phyloP scores from a whole-genome alignment of 2,329 filamentous ascomycete species.

The Beauveria medogensis region DNA sequence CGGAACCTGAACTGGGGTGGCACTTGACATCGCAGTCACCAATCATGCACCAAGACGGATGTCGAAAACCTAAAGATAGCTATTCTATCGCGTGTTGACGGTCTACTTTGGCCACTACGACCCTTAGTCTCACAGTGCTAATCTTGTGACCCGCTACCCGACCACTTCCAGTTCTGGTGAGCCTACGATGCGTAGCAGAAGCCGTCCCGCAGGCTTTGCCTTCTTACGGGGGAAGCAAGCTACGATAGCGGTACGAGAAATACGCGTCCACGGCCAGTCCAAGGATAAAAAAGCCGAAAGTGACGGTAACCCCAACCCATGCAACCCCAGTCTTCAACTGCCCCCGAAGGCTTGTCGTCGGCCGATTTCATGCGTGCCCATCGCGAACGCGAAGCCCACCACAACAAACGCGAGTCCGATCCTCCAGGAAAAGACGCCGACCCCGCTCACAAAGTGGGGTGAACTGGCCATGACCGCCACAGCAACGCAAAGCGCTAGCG shows the following conservation, averaged over 20 bases:
- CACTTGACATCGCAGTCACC: too few species aligned
- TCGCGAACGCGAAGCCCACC: background rate
- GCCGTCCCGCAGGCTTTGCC: background rate
- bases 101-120: background rate
- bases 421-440: background rate
- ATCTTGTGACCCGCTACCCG: background rate
- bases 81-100: background rate
- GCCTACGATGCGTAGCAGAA: too few species aligned
- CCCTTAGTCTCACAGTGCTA: background rate
- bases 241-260: background rate
- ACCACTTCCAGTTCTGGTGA: too few species aligned
- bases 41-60: too few species aligned
- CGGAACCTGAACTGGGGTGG: too few species aligned
- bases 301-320: background rate
- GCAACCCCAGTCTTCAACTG: background rate
- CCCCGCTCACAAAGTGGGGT: background rate
- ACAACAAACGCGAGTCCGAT: background rate
- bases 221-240: background rate
- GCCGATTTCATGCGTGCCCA: background rate
- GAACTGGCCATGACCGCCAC: background rate
- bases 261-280: background rate
- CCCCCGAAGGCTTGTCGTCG: too few species aligned
- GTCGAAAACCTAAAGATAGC: background rate
- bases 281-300: background rate
- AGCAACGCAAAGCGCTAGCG: background rate